Base-by-base conservation (phyloP, 2,329 filamentous ascomycete species). In the Bipolaris sorokiniana region DNA sequence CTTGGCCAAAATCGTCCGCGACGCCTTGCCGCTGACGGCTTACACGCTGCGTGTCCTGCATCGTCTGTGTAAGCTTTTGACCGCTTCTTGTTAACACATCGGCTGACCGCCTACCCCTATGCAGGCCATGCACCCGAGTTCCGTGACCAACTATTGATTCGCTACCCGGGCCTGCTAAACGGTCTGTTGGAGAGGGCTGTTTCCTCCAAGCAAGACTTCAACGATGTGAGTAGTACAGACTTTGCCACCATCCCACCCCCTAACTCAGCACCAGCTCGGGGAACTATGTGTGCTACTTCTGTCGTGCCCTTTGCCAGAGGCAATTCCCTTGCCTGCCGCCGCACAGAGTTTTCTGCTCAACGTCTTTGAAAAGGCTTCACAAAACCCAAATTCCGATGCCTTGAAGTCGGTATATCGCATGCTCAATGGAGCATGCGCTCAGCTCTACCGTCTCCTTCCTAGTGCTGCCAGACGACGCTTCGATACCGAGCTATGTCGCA, bases 11-110 rank as follows among this genome's bases (percentile, higher is more conserved):
- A 62, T 72, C 16, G 62, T 84, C n/a, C 68, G 82, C 28, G 79
- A 83, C 56, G 81, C 80, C 23, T 70, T 86, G 34, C 77, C 81
- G 33, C 77, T 80, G 44, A 84, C 83, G 72, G 76, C 80, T 3
- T 81, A 82, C 58, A 79, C 83, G 5, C 64, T 86, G 53, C 73
- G 78, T 28, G 74, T 86, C 26, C 69, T 87, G 37, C 70, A 78
- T n/a, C 69, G 64, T 36, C 78, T 87, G 28, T 79, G 83, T 84
- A 76, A 40, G 56, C 51, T 44, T 42, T 54, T 45, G 50, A 37
- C 18, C 34, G 46, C 26, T 48, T 48, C 38, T 55, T 13, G 34
- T 48, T 28, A 15, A 11, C 51, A 31, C 22, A 51, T 47, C 37
- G 53, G 50, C 67, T 71, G 59, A 68, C 62, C 68, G 59, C 67